Conservation (phyloP, 1,139 yeast species). For the Blastobotrys illinoisensis region DNA sequence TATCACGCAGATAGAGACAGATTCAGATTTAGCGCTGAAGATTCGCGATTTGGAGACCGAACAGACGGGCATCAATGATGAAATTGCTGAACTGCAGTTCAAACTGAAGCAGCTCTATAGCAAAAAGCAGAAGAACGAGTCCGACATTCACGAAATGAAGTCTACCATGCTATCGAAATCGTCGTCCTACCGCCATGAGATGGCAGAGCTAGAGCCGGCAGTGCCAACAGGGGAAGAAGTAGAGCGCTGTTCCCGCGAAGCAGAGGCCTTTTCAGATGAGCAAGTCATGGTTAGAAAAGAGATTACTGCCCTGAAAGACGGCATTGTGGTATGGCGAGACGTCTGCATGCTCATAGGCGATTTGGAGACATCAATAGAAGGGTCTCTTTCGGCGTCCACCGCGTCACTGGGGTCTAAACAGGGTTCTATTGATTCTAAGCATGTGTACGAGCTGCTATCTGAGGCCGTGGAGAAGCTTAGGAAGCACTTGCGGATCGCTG, state of each 20-base stretch:
- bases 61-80: slow-evolving; percentile 10
- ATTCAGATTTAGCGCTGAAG: slow-evolving; percentile 13
- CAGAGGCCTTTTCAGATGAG: slow-evolving; percentile 19
- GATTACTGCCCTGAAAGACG: slow-evolving; percentile 24
- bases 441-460: slow-evolving; percentile 14
- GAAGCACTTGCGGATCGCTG: slow-evolving; percentile 16
- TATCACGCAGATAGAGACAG: slow-evolving; percentile 13
- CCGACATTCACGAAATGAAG: slow-evolving; percentile 9
- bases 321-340: slow-evolving; percentile 26
- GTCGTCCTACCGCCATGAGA: slow-evolving; percentile 15
- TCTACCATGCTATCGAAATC: slow-evolving; percentile 17
- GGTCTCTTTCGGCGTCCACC: slow-evolving; percentile 1
- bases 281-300: slow-evolving; percentile 15
- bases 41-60: slow-evolving; percentile 9
- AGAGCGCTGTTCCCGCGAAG: slow-evolving; percentile 17
- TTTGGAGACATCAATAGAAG: slow-evolving; percentile 16
- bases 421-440: slow-evolving; percentile 3
- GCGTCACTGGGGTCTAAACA: background rate
- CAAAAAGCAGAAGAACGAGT: slow-evolving; percentile 8
- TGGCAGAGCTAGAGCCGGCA: slow-evolving; percentile 2
- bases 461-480: slow-evolving; percentile 12
- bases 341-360: slow-evolving; percentile 20
- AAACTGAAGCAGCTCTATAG: slow-evolving; percentile 15
- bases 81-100: slow-evolving; percentile 16
- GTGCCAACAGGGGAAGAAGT: slow-evolving; percentile 3